A percentile compares a stretch with the other conserved stretches of the same genome.
phyloP scores from a whole-genome alignment of 306 rosid genomes.

The Prunus davidiana region DNA sequence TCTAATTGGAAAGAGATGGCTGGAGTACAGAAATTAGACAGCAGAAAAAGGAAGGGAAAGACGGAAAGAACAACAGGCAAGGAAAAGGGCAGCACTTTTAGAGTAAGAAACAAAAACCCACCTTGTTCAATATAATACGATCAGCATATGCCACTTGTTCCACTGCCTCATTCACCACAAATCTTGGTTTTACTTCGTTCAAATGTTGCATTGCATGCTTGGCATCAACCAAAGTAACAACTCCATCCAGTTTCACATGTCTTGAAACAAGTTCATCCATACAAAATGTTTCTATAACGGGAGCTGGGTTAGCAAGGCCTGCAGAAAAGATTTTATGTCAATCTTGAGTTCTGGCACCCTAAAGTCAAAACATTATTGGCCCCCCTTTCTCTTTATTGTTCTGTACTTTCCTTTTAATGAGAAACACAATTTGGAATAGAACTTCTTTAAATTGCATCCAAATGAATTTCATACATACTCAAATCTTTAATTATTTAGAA shows the following conservation, averaged over 20 bases:
- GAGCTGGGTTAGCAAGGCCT: constrained; percentile 94
- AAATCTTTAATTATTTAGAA: neutral
- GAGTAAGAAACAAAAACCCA: constrained; percentile 24
- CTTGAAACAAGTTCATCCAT: constrained; percentile 65
- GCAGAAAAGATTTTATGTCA: constrained; percentile 22
- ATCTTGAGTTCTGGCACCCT: neutral
- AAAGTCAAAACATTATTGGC: neutral
- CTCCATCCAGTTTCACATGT: constrained; percentile 84
- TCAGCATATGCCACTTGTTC: constrained; percentile 96
- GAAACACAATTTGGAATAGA: neutral
- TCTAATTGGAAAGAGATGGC: neutral
- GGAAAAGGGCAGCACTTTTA: neutral
- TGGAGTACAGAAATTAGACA: neutral
- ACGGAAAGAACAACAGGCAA: neutral
- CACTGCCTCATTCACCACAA: constrained; percentile 92
- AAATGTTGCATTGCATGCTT: constrained; percentile 80
- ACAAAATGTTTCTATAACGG: constrained; percentile 87
- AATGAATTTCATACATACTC: neutral
- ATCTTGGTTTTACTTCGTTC: constrained; percentile 85
- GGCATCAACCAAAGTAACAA: constrained; percentile 88
- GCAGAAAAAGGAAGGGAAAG: constrained; percentile 9
- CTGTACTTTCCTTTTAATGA: neutral
- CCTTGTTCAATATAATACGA: constrained; percentile 87
- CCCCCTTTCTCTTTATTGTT: neutral
- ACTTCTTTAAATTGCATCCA: neutral